Evolutionary conservation across 2,329 filamentous ascomycete species (phyloP), one percentile per base, ranked within the genome.

Genomic region (Alternaria arborescens): DNA sequence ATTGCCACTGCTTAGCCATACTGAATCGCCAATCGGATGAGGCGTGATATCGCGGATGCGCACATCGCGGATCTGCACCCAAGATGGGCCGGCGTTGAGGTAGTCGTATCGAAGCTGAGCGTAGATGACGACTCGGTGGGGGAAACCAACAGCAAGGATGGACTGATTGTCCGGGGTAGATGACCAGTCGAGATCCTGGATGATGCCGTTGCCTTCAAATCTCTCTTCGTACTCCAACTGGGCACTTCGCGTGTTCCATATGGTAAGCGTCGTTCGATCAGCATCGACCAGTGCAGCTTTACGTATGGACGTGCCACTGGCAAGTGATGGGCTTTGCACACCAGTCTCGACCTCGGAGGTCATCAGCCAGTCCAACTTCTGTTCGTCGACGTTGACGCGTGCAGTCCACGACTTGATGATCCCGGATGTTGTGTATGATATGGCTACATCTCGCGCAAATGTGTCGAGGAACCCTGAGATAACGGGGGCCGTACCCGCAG

Each of bases 101-200:
- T 97, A 97, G 77, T 97, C 93, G 73, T 95, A 97, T 12, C 94
- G 90, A 81, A 97, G 89, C 74, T 97, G 93, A 6, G 91, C 90
- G 26, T 97, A 85, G 3, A 97, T 83, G 30, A 96, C 80, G 5
- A 97, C 90, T 58, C 91, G 88, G 66, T 94, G 91, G n/a, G 90
- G 89, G 72, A 97, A 97, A 0, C 94, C 93, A n/a, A 97, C 92
- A 1, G 94, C 92, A 20, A 97, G 83, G 56, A 97, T 93, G 1
- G 92, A 94, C 72, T 97, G 93, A 50, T 88, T 89, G 75, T 97
- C 92, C 0, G 93, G 93, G 0, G 94, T 97, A 3, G 92, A 94
- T 1, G 93, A 94, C 94, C 94, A 97, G 77, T 97, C 93, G 12
- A 97, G 86, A 77, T 97, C 94, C 64, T 90, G 88, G 41, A 97